Conservation (phyloP, 2,329 filamentous ascomycete genomes). For the Byssothecium circinans region DNA sequence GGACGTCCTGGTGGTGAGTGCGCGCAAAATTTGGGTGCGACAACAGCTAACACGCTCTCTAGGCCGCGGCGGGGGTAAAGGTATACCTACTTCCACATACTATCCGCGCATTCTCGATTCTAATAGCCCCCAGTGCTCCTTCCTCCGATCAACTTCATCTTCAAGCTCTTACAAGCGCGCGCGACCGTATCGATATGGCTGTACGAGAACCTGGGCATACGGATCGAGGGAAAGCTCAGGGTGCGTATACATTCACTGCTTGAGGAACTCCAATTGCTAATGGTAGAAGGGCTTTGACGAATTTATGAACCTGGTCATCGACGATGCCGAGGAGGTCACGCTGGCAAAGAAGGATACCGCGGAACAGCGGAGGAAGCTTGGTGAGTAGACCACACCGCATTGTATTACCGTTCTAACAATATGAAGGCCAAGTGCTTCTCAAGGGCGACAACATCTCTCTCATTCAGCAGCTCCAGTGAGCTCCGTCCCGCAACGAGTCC, state of each 20-base stretch:
- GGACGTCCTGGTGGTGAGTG: constrained; percentile 35
- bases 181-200: constrained; percentile 92
- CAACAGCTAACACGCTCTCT: constrained; percentile 43
- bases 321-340: constrained; percentile 92
- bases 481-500: constrained; percentile 7
- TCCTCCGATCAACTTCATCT: constrained; percentile 84
- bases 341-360: constrained; percentile 77
- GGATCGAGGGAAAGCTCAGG: constrained; percentile 95
- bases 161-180: constrained; percentile 85
- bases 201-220: constrained; percentile 90
- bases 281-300: constrained; percentile 84
- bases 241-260: constrained; percentile 54
- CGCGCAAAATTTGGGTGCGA: background rate
- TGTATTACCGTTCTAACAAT: constrained; percentile 10
- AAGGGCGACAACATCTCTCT: constrained; percentile 88
- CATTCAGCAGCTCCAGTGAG: constrained; percentile 56
- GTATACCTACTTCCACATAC: constrained; percentile 21
- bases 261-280: constrained; percentile 17
- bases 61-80: constrained; percentile 58
- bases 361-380: constrained; percentile 76
- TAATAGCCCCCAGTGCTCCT: constrained; percentile 59
- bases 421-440: constrained; percentile 75
- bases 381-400: constrained; percentile 53
- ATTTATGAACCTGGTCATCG: constrained; percentile 98
- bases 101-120: constrained; percentile 10